Conservation (phyloP, 805 yeast genomes). For the Zygoascus tannicola region DNA sequence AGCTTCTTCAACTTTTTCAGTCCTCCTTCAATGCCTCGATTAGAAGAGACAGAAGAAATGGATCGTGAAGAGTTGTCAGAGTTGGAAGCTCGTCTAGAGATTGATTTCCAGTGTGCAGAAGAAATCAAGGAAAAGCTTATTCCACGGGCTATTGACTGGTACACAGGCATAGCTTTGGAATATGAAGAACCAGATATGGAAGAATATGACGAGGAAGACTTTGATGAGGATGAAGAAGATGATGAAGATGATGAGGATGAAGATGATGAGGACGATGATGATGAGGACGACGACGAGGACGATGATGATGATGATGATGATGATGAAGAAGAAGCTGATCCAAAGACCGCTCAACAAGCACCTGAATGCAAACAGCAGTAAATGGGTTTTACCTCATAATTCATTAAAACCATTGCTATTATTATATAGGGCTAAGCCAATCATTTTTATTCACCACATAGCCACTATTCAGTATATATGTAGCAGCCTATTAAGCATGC, state of each 20-base stretch:
- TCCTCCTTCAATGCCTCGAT: constrained; percentile 79
- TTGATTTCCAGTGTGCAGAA: constrained; percentile 94
- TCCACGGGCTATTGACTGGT: constrained; percentile 97
- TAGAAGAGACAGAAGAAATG: constrained; percentile 44
- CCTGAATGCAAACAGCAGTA: constrained; percentile 52
- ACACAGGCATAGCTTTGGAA: constrained; percentile 92
- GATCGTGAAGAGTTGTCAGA: constrained; percentile 59
- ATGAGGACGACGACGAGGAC: constrained; percentile 50
- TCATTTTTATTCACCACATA: too few relatives aligned
- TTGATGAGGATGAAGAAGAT: constrained; percentile 51
- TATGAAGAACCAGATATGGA: constrained; percentile 53
- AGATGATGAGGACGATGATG: constrained; percentile 57
- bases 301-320: constrained; percentile 49
- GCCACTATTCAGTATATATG: too few relatives aligned
- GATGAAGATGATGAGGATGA: constrained; percentile 52
- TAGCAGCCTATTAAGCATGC: too few relatives aligned
- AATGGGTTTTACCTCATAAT: neutral
- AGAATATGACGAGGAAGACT: constrained; percentile 52
- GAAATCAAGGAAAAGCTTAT: constrained; percentile 90
- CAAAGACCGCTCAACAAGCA: constrained; percentile 35
- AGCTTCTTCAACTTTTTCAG: constrained; percentile 93
- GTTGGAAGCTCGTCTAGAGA: constrained; percentile 73
- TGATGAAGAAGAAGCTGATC: constrained; percentile 34
- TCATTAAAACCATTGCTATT: too few relatives aligned
- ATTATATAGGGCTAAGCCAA: too few relatives aligned